Conservation (phyloP, 129 eudicot genomes). For the Sambucus nigra region DNA sequence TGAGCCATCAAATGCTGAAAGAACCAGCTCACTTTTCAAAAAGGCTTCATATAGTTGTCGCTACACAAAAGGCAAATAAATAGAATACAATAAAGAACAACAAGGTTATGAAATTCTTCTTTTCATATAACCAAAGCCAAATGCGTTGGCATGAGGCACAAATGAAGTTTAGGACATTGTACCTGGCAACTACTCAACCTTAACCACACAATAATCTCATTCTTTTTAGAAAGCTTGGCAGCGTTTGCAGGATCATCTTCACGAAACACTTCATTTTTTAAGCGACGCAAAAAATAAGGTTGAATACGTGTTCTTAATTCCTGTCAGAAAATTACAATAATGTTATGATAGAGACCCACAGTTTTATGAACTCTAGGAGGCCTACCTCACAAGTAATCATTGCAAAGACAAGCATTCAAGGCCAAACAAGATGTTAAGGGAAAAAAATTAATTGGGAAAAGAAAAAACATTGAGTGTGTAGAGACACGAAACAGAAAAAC, state of each 20-base stretch:
- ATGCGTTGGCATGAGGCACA: neutral
- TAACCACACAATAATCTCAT: conserved; percentile 88
- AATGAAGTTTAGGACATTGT: neutral
- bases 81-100: neutral
- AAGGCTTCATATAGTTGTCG: conserved; percentile 88
- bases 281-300: conserved; percentile 86
- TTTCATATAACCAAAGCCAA: neutral
- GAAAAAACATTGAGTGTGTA: too few relatives aligned
- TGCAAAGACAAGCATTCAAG: neutral
- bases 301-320: conserved; percentile 82
- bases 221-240: conserved; percentile 78
- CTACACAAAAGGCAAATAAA: conserved; percentile 30
- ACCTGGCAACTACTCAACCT: conserved; percentile 76
- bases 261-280: conserved; percentile 76
- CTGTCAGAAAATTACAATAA: conserved; percentile 26
- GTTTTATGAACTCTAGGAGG: neutral
- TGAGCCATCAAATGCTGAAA: conserved; percentile 95
- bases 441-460: too few relatives aligned
- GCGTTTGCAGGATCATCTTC: conserved; percentile 36
- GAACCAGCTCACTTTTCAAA: conserved; percentile 85
- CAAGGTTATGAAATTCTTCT: neutral
- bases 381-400: neutral
- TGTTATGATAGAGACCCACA: neutral
- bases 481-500: too few relatives aligned
- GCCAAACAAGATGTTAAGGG: neutral